Evolutionary conservation across 306 rosid species (phyloP).

Genomic region (Gastrolobium bilobum): DNA sequence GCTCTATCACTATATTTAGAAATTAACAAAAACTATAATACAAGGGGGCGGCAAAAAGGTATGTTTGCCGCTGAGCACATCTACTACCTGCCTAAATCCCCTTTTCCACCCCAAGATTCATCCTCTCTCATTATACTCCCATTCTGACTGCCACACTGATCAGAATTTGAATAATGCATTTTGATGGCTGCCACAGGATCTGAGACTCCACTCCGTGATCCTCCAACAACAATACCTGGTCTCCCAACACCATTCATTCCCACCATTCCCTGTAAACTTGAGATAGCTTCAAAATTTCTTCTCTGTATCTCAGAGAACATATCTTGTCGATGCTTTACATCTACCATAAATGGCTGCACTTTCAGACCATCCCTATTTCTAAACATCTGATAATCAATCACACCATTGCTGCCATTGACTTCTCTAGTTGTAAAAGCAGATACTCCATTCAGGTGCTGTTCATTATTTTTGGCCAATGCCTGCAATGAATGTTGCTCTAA

Average conservation of each 20-base stretch:
- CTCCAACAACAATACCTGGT: slow-evolving; percentile 66
- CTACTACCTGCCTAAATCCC: slow-evolving; percentile 70
- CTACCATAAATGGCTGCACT: slow-evolving; percentile 67
- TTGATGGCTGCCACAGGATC: slow-evolving; percentile 83
- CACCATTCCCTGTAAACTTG: slow-evolving; percentile 65
- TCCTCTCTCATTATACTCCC: slow-evolving; percentile 60
- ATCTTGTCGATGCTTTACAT: slow-evolving; percentile 62
- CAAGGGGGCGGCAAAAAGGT: slow-evolving; percentile 52
- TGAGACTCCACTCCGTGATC: slow-evolving; percentile 63
- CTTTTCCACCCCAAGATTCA: slow-evolving; percentile 65
- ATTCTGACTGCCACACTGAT: slow-evolving; percentile 65
- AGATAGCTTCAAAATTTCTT: slow-evolving; percentile 60
- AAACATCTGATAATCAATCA: slow-evolving; percentile 65
- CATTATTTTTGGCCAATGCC: slow-evolving; percentile 51
- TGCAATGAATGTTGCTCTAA: slow-evolving; percentile 65
- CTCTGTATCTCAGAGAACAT: slow-evolving; percentile 63
- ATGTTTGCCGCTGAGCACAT: slow-evolving; percentile 54
- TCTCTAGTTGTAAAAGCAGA: slow-evolving; percentile 60
- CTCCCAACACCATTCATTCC: slow-evolving; percentile 71
- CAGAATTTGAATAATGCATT: slow-evolving; percentile 67
- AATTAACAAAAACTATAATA: slow-evolving; percentile 61
- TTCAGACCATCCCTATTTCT: slow-evolving; percentile 59
- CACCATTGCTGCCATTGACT: slow-evolving; percentile 54
- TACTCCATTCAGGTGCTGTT: slow-evolving; percentile 53
- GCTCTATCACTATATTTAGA: slow-evolving; percentile 58